Conservation (phyloP, 2,329 filamentous ascomycete species). For the Chaetomiaceae sp. region DNA sequence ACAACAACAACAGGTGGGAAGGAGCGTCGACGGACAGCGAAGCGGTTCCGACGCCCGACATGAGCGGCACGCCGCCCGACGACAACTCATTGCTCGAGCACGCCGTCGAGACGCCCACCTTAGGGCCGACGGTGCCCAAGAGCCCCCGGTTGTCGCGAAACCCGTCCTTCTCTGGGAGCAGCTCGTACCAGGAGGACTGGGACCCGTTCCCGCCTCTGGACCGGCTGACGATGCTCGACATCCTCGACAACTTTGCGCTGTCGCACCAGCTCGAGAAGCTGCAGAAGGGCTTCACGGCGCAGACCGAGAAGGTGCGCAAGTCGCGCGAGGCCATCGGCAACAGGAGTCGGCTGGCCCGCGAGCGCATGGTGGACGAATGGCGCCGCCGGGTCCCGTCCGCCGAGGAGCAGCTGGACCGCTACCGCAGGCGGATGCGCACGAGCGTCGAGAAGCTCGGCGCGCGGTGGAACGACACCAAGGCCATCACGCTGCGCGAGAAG, state of each 20-base stretch:
- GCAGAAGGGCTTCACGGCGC: slow-evolving; percentile 72
- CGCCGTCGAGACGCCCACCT: slow-evolving; percentile 44
- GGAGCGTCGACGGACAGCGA: slow-evolving; percentile 39
- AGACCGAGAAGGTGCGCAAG: slow-evolving; percentile 77
- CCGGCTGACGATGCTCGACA: slow-evolving; percentile 82
- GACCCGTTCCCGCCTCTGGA: slow-evolving; percentile 83
- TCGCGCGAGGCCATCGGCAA: slow-evolving; percentile 76
- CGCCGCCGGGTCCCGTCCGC: slow-evolving; percentile 76
- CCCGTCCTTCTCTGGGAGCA: slow-evolving; percentile 75
- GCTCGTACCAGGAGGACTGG: slow-evolving; percentile 83
- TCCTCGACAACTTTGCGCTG: slow-evolving; percentile 88
- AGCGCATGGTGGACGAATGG: slow-evolving; percentile 91
- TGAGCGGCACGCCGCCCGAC: slow-evolving; percentile 36
- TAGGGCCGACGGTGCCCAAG: slow-evolving; percentile 40
- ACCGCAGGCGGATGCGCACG: slow-evolving; percentile 76
- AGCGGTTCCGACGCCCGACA: slow-evolving; percentile 36
- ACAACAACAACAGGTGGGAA: slow-evolving; percentile 30
- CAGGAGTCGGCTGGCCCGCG: slow-evolving; percentile 69
- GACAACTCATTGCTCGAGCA: slow-evolving; percentile 40
- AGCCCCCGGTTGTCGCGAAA: slow-evolving; percentile 64
- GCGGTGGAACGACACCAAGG: slow-evolving; percentile 84
- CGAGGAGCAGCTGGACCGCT: slow-evolving; percentile 88
- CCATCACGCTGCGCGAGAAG: slow-evolving; percentile 87
- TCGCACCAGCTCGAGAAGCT: slow-evolving; percentile 87
- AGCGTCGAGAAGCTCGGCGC: slow-evolving; percentile 82